Evolutionary conservation across 75 land plant species (phyloP), one percentile per base, ranked within the genome.

Genomic region (Selaginella tamariscina): DNA sequence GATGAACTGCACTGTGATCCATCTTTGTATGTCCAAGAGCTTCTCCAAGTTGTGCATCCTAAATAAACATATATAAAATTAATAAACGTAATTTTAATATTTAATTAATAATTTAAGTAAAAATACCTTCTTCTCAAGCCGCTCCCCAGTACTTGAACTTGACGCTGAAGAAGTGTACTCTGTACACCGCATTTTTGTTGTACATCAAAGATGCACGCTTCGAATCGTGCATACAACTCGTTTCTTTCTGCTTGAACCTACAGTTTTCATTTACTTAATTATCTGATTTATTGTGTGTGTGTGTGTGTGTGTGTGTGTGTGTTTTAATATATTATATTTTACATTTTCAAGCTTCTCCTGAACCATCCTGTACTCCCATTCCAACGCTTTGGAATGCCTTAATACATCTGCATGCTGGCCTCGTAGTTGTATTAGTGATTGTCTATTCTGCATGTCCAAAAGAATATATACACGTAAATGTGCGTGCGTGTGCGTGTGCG

Each of bases 31-130:
- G 5, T 15, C 49, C 49, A 5, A 70, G 56, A 1, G 71, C 70
- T 11, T 77, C 74, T 67, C 70, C 74, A 66, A 77, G 70, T 68
- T 77, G 78, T 29, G 74, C 74, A 30, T 77, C 78, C 78, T 77
- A 29, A 20, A 39, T 18, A 15, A 39, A n/a, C n/a, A n/a, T n/a
- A n/a, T n/a, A n/a, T n/a, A n/a, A n/a, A n/a, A n/a, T n/a, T n/a
- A n/a, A n/a, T n/a, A n/a, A n/a, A n/a, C n/a, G n/a, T n/a, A n/a
- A n/a, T 49, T 49, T 49, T 49, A 11, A 11, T 49, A 11, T 15
- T 23, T 30, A 39, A 1, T 0, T 29, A 2, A 1, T 1, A 1
- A 0, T 0, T 21, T 31, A 0, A 49, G 49, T 22, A 32, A 27
- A 18, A 23, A 18, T 44, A 77, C 78, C 78, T 72, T 77, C 65